These are phyloP conservation scores for Pittosporum tobira DNA, from an alignment of 129 eudicot genomes.

Conservation along the genomic window DNA sequence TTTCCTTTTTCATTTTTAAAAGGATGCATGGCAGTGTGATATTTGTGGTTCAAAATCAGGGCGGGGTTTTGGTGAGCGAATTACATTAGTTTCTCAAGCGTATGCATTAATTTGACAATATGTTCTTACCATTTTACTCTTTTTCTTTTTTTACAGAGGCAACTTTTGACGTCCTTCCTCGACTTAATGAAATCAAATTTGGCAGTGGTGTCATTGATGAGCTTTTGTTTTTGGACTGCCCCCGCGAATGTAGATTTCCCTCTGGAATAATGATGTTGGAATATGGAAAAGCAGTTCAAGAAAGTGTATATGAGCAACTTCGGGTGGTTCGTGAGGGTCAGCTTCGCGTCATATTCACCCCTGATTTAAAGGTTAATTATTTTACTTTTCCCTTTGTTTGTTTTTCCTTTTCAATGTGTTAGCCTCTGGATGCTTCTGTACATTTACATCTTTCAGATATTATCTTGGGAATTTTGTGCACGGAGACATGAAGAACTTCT, in stretches of 20 bases:
- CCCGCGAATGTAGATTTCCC: constrained; percentile 71
- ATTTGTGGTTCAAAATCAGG: constrained; percentile 98
- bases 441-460: constrained; percentile 35
- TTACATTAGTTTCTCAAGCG: too few relatives aligned
- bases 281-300: constrained; percentile 92
- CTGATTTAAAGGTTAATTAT: constrained; percentile 75
- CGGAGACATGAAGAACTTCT: constrained; percentile 93
- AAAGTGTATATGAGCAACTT: constrained; percentile 91
- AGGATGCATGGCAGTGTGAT: constrained; percentile 99
- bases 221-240: constrained; percentile 82
- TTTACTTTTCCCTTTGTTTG: background rate
- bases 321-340: constrained; percentile 99
- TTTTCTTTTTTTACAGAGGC: constrained; percentile 60
- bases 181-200: constrained; percentile 88
- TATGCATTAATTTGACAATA: background rate
- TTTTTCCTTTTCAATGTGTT: background rate
- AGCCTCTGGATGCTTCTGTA: too few relatives aligned
- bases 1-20: constrained; percentile 4
- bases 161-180: constrained; percentile 89
- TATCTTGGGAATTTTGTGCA: constrained; percentile 98
- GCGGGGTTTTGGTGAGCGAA: constrained; percentile 83
- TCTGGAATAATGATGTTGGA: constrained; percentile 91
- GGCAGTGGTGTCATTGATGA: constrained; percentile 91
- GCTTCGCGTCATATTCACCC: constrained; percentile 74
- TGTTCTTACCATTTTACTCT: background rate